Percentiles rank a stretch among this genome's conserved stretches.
These are phyloP conservation scores for Nothopassalora personata DNA, from an alignment of 2,329 filamentous ascomycete genomes.

Conservation along the genomic window DNA sequence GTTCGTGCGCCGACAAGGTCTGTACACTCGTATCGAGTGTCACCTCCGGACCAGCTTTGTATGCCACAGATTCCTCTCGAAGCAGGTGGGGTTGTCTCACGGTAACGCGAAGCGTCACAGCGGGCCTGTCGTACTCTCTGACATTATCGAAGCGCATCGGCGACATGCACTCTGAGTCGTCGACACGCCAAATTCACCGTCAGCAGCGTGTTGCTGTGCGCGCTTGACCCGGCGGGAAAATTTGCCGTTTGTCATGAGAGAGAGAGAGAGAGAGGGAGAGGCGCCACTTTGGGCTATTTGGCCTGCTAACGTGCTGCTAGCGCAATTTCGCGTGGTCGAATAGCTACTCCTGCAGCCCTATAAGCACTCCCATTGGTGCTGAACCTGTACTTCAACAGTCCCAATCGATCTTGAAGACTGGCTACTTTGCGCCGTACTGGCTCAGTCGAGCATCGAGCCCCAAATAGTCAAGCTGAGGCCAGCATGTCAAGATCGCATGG, in stretches of 20 bases:
- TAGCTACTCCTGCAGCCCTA: constrained; percentile 5
- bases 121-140: constrained; percentile 1
- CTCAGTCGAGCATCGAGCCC: neutral
- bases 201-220: neutral
- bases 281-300: neutral
- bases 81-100: neutral
- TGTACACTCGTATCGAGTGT: neutral
- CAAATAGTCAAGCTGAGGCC: neutral
- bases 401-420: neutral
- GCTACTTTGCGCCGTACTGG: neutral
- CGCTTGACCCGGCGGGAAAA: neutral
- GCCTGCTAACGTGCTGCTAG: neutral
- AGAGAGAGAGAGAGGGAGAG: no score
- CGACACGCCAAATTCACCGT: neutral
- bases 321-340: constrained; percentile 3
- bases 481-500: neutral
- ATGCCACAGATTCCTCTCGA: neutral
- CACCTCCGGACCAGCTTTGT: neutral
- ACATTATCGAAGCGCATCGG: constrained; percentile 1
- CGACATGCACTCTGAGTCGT: neutral
- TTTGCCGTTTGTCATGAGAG: neutral
- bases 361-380: constrained; percentile 1
- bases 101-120: neutral
- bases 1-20: neutral
- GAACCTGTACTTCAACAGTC: neutral